Evolutionary conservation across 73 alveolate genomes (phyloP).

Genomic region (Stentor coeruleus): DNA sequence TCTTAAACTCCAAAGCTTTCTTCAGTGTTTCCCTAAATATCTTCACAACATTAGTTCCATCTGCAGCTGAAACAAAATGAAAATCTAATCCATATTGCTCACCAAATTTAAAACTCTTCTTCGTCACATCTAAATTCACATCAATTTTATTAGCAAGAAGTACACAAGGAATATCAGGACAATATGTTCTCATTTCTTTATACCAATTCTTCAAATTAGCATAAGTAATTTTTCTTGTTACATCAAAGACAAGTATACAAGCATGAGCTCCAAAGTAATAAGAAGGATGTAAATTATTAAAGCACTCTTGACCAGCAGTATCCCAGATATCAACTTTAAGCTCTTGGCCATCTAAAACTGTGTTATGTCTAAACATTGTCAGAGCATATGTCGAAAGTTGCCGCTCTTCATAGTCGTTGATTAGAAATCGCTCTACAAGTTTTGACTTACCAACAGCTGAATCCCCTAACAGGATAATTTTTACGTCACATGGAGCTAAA

Average conservation of each 20-base stretch:
- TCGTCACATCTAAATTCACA: no score
- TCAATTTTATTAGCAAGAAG: no score
- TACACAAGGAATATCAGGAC: conserved; percentile 90
- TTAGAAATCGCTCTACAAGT: conserved; percentile 66
- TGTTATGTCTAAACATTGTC: conserved; percentile 72
- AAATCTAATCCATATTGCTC: conserved; percentile 77
- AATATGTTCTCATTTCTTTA: conserved; percentile 82
- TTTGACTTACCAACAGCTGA: conserved; percentile 95
- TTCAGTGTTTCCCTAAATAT: conserved; percentile 84
- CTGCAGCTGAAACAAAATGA: conserved; percentile 90
- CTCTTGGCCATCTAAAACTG: conserved; percentile 66
- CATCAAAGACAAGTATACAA: conserved; percentile 90
- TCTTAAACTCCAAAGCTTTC: conserved; percentile 73
- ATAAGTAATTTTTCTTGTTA: conserved; percentile 90
- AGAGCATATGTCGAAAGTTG: no score
- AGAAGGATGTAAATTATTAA: conserved; percentile 82
- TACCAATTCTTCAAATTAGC: conserved; percentile 84
- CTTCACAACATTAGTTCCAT: conserved; percentile 93
- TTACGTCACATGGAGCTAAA: conserved; percentile 74
- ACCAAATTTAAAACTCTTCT: conserved; percentile 82
- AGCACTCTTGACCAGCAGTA: conserved; percentile 93
- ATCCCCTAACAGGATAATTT: conserved; percentile 84
- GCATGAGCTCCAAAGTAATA: conserved; percentile 91
- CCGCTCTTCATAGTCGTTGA: conserved; percentile 64
- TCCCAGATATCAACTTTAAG: no score